phyloP scores from a whole-genome alignment of 441 rosid genomes.

The Erodium chrysanthum region DNA sequence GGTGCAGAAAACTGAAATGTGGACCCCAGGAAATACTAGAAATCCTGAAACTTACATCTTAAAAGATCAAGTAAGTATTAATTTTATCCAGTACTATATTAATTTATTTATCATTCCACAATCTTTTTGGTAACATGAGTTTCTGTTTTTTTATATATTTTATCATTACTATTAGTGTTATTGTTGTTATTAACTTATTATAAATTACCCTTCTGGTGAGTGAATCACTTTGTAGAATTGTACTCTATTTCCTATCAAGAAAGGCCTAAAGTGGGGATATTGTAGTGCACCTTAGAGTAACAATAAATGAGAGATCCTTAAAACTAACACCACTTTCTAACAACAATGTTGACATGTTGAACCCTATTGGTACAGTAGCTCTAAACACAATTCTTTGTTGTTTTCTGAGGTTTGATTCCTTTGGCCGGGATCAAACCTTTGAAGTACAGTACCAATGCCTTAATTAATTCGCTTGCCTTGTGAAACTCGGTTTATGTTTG shows the following conservation, averaged over 20 bases:
- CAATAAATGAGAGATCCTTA: background rate
- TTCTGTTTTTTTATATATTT: background rate
- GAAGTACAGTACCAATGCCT: background rate
- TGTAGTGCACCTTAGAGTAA: background rate
- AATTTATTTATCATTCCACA: background rate
- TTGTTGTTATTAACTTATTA: too few relatives aligned
- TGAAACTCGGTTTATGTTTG: background rate
- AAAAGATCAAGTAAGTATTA: constrained; percentile 62
- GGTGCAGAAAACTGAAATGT: constrained; percentile 46
- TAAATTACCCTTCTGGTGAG: background rate
- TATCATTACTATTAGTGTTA: too few relatives aligned
- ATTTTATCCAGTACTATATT: background rate
- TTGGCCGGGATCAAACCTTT: background rate
- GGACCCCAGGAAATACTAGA: constrained; percentile 59
- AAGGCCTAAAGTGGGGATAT: too few relatives aligned
- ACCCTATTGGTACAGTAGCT: background rate
- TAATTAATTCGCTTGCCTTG: background rate
- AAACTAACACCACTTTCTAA: too few relatives aligned
- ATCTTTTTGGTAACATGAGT: background rate
- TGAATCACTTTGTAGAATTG: background rate
- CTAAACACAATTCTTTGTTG: too few relatives aligned
- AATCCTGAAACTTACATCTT: constrained; percentile 59
- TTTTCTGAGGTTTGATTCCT: background rate
- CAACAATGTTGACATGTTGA: background rate
- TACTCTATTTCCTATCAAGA: too few relatives aligned